Conservation (phyloP, 148 eudicot species). For the Arbutus unedo region DNA sequence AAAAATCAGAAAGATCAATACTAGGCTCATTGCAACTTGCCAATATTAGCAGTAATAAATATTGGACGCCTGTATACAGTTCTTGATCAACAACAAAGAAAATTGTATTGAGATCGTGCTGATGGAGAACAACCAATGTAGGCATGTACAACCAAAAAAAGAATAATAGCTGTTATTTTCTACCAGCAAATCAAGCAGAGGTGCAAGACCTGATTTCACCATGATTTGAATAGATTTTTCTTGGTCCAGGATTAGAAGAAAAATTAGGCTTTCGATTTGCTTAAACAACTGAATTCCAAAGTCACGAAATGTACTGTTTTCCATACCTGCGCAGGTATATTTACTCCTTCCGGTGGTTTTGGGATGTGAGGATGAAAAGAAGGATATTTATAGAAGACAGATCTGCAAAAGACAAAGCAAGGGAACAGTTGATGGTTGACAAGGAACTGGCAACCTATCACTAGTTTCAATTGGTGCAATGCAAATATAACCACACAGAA, state of each 20-base stretch:
- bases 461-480: background rate
- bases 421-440: background rate
- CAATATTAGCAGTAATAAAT: background rate
- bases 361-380: slow-evolving; percentile 31
- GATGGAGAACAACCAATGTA: background rate
- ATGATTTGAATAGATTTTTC: background rate
- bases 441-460: background rate
- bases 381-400: slow-evolving; percentile 29
- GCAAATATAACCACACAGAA: slow-evolving; percentile 12
- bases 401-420: slow-evolving; percentile 20
- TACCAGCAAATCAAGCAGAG: background rate
- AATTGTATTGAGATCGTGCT: background rate
- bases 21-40: background rate
- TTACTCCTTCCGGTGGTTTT: slow-evolving; percentile 25
- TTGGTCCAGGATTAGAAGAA: background rate
- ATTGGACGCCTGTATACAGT: background rate
- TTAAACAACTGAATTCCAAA: background rate
- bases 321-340: slow-evolving; percentile 24
- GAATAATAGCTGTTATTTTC: background rate
- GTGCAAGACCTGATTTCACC: background rate
- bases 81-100: background rate
- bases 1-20: background rate
- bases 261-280: slow-evolving; percentile 7
- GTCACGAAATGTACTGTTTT: background rate
- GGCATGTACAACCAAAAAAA: background rate